Conservation (phyloP, 495 filamentous ascomycete species). For the Neurospora africana region DNA sequence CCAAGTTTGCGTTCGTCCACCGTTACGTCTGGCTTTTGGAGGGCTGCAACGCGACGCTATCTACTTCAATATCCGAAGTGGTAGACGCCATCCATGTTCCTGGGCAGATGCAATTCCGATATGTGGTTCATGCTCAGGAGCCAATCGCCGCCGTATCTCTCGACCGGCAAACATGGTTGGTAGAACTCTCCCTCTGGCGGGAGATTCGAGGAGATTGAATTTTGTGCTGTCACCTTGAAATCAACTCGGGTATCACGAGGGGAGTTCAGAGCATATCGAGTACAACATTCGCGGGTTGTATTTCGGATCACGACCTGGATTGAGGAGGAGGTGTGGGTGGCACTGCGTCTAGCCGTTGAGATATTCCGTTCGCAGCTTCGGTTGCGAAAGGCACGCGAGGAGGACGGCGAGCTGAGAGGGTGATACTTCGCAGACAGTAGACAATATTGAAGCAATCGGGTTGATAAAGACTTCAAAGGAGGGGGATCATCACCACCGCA, state of each 20-base stretch:
- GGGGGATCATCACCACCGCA: neutral
- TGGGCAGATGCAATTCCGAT: neutral
- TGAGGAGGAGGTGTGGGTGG: neutral
- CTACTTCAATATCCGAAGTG: neutral
- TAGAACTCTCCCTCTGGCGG: neutral
- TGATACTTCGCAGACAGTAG: too few species aligned
- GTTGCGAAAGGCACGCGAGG: neutral
- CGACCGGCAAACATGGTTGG: neutral
- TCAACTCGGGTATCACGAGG: neutral
- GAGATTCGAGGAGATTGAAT: neutral
- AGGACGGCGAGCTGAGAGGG: neutral
- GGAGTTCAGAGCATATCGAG: neutral
- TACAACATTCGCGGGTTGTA: neutral
- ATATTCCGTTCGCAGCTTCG: neutral
- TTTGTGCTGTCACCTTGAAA: neutral
- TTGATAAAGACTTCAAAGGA: neutral
- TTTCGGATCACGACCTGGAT: neutral
- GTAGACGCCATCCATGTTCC: neutral
- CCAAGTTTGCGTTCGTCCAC: neutral
- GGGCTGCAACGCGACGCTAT: neutral
- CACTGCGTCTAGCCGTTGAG: neutral
- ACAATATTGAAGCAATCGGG: neutral
- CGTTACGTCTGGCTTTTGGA: neutral
- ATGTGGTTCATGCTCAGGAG: neutral
- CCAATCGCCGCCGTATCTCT: neutral